Evolutionary conservation across 306 rosid genomes (phyloP).

Genomic region (Amphicarpaea edgeworthii): DNA sequence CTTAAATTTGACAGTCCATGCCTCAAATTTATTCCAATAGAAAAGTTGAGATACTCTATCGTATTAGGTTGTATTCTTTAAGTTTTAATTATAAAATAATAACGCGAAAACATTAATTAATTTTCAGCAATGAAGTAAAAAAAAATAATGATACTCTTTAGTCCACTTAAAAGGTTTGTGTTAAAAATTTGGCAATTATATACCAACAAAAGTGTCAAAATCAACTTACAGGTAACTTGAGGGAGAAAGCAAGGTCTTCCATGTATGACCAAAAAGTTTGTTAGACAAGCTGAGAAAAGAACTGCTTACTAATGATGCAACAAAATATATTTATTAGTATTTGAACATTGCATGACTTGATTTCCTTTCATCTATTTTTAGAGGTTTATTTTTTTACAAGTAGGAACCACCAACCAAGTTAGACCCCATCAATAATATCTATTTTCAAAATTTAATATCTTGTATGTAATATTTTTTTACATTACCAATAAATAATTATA

Average conservation of each 20-base stretch:
- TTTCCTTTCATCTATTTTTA: too few relatives aligned
- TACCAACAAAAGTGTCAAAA: slow-evolving; percentile 33
- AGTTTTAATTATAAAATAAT: slow-evolving; percentile 1
- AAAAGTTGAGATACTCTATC: not conserved
- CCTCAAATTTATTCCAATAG: not conserved
- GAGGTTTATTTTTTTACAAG: too few relatives aligned
- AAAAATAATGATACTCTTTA: not conserved
- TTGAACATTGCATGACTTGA: too few relatives aligned
- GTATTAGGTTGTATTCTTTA: not conserved
- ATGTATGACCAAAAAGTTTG: slow-evolving; percentile 43
- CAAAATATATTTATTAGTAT: too few relatives aligned
- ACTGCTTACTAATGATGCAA: too few relatives aligned
- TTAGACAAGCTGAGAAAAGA: too few relatives aligned
- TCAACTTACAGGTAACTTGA: slow-evolving; percentile 16
- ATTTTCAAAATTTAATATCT: too few relatives aligned
- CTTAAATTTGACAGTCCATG: not conserved
- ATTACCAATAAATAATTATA: too few relatives aligned
- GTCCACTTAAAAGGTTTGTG: not conserved
- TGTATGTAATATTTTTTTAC: too few relatives aligned
- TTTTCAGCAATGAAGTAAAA: not conserved
- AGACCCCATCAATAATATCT: too few relatives aligned
- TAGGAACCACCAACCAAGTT: too few relatives aligned
- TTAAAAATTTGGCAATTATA: slow-evolving; percentile 1
- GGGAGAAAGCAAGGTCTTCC: slow-evolving; percentile 14
- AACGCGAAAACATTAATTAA: not conserved